Conservation (phyloP, 768 basidiomycete genomes). For the Mrakia frigida region DNA sequence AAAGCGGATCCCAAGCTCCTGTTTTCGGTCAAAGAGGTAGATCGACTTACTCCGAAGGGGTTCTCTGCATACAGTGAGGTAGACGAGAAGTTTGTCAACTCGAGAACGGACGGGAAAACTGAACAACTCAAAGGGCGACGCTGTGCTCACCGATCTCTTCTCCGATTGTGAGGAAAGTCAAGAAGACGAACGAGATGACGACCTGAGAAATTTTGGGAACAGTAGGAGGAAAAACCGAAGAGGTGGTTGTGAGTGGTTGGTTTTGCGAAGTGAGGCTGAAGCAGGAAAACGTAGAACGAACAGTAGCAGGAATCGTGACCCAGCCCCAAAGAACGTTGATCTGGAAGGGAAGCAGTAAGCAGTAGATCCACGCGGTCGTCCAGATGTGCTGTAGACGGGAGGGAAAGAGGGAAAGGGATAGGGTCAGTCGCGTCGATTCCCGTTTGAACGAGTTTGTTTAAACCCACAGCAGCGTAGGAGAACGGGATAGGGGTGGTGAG, state of each 20-base stretch:
- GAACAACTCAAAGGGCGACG: not conserved
- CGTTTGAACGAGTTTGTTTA: no score
- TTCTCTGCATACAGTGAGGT: conserved; percentile 41
- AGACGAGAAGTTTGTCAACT: not conserved
- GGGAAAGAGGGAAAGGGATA: not conserved
- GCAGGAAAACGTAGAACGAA: conserved; percentile 57
- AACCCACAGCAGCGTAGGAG: conserved; percentile 49
- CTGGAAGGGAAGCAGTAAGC: conserved; percentile 74
- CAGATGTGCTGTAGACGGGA: conserved; percentile 53
- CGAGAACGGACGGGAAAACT: no score
- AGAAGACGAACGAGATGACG: conserved; percentile 53
- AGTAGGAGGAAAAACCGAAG: not conserved
- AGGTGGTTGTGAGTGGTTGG: not conserved
- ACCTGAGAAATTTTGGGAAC: no score
- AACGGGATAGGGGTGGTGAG: conserved; percentile 72
- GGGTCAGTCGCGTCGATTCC: not conserved
- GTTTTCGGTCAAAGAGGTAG: not conserved
- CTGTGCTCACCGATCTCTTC: conserved; percentile 33
- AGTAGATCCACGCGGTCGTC: conserved; percentile 67
- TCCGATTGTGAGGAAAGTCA: conserved; percentile 67
- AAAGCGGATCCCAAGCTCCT: no score
- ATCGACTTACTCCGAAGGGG: conserved; percentile 37
- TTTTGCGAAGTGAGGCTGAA: conserved; percentile 36
- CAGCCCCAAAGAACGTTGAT: conserved; percentile 59
- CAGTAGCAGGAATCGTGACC: conserved; percentile 46